Percentiles rank a stretch among this genome's conserved stretches.
Evolutionary conservation across 2,329 filamentous ascomycete species (phyloP).

Genomic region (Xylaria sp.): DNA sequence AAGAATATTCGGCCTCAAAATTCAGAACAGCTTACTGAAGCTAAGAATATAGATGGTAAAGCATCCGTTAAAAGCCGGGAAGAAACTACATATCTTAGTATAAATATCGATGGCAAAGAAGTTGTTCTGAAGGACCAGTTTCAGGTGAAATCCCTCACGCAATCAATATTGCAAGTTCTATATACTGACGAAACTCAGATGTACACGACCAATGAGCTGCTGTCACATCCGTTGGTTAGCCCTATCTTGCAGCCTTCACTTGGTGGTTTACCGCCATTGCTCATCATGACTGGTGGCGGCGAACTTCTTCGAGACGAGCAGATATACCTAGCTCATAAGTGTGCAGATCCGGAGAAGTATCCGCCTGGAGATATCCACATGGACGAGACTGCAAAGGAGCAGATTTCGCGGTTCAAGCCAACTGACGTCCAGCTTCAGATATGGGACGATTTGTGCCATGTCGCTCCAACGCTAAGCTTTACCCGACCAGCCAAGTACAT

Average conservation of each 20-base stretch:
- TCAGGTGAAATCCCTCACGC: slow-evolving; percentile 65
- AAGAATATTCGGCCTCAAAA: slow-evolving; percentile 50
- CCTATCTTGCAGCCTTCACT: slow-evolving; percentile 88
- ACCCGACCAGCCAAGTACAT: slow-evolving; percentile 96
- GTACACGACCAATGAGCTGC: slow-evolving; percentile 83
- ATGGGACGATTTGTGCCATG: slow-evolving; percentile 95
- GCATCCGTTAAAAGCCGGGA: slow-evolving; percentile 32
- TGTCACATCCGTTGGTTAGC: slow-evolving; percentile 89
- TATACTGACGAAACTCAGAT: slow-evolving; percentile 55
- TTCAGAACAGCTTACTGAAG: slow-evolving; percentile 32
- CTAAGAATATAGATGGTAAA: slow-evolving; percentile 27
- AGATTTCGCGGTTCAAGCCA: slow-evolving; percentile 75
- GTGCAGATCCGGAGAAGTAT: slow-evolving; percentile 83
- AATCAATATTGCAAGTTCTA: background rate
- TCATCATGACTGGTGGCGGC: slow-evolving; percentile 87
- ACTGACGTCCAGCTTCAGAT: slow-evolving; percentile 95
- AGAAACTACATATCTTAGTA: slow-evolving; percentile 61
- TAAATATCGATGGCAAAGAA: slow-evolving; percentile 75
- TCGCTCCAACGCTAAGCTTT: slow-evolving; percentile 91
- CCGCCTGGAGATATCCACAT: slow-evolving; percentile 73
- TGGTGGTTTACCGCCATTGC: slow-evolving; percentile 86
- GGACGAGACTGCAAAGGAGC: slow-evolving; percentile 68
- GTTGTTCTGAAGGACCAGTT: slow-evolving; percentile 90
- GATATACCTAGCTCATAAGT: slow-evolving; percentile 94
- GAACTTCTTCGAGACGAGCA: slow-evolving; percentile 94